phyloP scores from a whole-genome alignment of 345 rosid genomes.

The Pistacia vera region DNA sequence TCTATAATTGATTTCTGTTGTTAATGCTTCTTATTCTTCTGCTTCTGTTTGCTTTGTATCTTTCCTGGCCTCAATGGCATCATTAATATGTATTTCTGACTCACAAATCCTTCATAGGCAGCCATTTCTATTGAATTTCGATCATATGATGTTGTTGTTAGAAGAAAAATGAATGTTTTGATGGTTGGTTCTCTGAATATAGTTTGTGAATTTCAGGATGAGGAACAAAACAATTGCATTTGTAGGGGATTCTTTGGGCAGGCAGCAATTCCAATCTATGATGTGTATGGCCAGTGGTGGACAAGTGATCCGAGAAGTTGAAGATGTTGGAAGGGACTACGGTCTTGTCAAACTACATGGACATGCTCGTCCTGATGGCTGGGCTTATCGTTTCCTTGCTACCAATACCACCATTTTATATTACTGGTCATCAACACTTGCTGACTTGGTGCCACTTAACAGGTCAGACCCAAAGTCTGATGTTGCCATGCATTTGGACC shows the following conservation, averaged over 20 bases:
- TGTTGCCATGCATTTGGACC: conserved; percentile 76
- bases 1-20: neutral
- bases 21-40: neutral
- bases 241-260: conserved; percentile 80
- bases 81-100: neutral
- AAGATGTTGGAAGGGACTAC: conserved; percentile 62
- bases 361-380: conserved; percentile 68
- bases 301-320: conserved; percentile 48
- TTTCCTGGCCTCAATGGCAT: neutral
- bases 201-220: conserved; percentile 47
- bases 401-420: conserved; percentile 78
- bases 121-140: neutral
- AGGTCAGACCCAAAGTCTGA: conserved; percentile 28
- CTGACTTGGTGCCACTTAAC: conserved; percentile 56
- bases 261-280: conserved; percentile 76
- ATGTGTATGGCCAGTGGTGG: conserved; percentile 85
- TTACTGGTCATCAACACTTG: conserved; percentile 72
- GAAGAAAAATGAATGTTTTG: neutral
- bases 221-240: conserved; percentile 82
- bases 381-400: conserved; percentile 59
- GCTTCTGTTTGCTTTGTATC: neutral
- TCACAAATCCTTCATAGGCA: neutral
- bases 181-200: neutral
- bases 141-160: neutral
- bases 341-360: conserved; percentile 55